Conservation (phyloP, 108 stramenopile species). For the Skeletonema tropicum region DNA sequence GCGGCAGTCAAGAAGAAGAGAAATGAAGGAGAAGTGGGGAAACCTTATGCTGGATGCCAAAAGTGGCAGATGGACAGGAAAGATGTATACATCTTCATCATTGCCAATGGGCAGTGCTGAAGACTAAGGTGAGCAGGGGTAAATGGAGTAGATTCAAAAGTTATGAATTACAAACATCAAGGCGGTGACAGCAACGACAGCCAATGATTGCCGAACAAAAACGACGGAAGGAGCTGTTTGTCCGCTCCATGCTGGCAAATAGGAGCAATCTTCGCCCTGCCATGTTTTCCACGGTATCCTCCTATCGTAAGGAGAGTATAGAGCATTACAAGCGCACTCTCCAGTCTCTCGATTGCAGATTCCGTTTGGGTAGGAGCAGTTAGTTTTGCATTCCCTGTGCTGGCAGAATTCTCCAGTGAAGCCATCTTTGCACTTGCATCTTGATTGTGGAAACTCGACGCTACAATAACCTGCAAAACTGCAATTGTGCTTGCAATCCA, state of each 20-base stretch:
- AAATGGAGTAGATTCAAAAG: neutral
- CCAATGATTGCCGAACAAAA: neutral
- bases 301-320: conserved; percentile 79
- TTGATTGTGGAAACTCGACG: conserved; percentile 80
- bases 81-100: conserved; percentile 4
- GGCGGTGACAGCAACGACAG: neutral
- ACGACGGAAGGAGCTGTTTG: neutral
- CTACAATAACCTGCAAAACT: conserved; percentile 87
- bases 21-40: conserved; percentile 35
- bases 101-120: neutral
- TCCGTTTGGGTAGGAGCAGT: conserved; percentile 89
- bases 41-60: conserved; percentile 10
- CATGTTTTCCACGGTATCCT: conserved; percentile 46
- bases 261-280: conserved; percentile 48
- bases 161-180: neutral
- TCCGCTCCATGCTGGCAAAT: conserved; percentile 26
- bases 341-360: conserved; percentile 72
- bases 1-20: conserved; percentile 27
- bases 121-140: neutral
- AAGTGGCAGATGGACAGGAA: neutral
- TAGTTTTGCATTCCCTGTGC: conserved; percentile 74
- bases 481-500: conserved; percentile 79
- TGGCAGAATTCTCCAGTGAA: conserved; percentile 77
- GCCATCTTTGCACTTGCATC: conserved; percentile 86
- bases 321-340: conserved; percentile 62